Evolutionary conservation across 2,329 filamentous ascomycete genomes (phyloP).

Genomic region (Drechslera avenae): DNA sequence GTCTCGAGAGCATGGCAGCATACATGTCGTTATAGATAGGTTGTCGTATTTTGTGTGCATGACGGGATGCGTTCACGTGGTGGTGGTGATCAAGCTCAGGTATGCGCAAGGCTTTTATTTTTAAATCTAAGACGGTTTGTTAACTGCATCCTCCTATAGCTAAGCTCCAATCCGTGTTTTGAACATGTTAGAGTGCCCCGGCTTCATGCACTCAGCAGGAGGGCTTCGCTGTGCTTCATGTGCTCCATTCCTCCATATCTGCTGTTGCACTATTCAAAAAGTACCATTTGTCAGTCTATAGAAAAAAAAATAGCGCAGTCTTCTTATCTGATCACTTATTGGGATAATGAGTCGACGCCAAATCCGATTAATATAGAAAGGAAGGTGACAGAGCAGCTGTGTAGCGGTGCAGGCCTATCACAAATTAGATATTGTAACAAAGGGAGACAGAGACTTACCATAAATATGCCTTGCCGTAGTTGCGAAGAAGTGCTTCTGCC

Average conservation of each 20-base stretch:
- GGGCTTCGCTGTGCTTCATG: background rate
- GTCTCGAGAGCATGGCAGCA: background rate
- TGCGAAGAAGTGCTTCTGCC: background rate
- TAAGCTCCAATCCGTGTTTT: background rate
- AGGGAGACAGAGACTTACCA: background rate
- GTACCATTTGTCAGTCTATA: background rate
- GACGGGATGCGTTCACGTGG: no score
- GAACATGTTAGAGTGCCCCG: background rate
- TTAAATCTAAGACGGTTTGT: no score
- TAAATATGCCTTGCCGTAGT: conserved; percentile 3
- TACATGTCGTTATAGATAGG: background rate
- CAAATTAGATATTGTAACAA: background rate
- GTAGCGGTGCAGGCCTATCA: conserved; percentile 4
- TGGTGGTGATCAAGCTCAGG: no score
- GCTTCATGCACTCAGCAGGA: background rate
- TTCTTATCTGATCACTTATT: background rate
- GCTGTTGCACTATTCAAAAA: background rate
- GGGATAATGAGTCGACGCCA: conserved; percentile 1
- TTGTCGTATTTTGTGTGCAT: no score
- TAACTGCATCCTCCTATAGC: background rate
- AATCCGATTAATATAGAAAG: conserved; percentile 5
- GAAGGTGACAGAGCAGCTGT: conserved; percentile 3
- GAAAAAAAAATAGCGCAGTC: no score
- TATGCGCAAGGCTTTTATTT: no score
- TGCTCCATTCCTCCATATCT: background rate